Base-by-base conservation (phyloP, 768 basidiomycete genomes). In the Hebeloma cylindrosporum region DNA sequence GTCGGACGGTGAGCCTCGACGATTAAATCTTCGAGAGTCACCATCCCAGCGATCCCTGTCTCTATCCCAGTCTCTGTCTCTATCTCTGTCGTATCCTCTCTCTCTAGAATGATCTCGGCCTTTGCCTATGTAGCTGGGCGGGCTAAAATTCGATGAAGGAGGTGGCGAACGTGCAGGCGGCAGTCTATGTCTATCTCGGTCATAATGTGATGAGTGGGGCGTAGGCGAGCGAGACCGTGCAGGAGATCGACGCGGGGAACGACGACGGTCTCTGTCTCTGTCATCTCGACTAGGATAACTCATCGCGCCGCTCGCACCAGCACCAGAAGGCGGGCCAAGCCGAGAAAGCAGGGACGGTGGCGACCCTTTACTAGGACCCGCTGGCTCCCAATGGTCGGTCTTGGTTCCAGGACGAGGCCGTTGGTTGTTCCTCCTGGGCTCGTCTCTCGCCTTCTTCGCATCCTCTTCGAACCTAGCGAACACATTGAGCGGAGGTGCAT, bases 161-260 rank as follows among this genome's bases (percentile, higher is more conserved):
- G n/a, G n/a, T 7, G 68, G 66, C 10, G 69, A 65, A 22, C 70
- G 68, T n/a, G 65, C 65, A 26, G 61, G 56, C 8, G 75, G 64
- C 11, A 74, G 63, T 25, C 71, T 58, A 49, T 74, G 72, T 42
- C 62, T 67, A 32, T 62, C 66, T 20, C 65, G 63, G 30, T 65
- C 64, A 44, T 56, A 60, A 30, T 63, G 40, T 9, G 49, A 42
- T 3, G 54, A 45, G 14, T 47, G 51, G 2, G 72, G 64, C 6
- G 68, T 67, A 10, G 57, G 67, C 1, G 77, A 70, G 30, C 62
- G 71, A 17, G 78, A 72, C 43, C 60, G 68, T 30, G 57, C 59
- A 40, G 50, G 60, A 22, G 68, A 61, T 38, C 64, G 44, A 47
- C 62, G 47, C 48, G 60, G 60, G 20, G 61, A 59, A 43, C 62